Conservation (phyloP, 768 basidiomycete genomes). For the Suillus brevipes region DNA sequence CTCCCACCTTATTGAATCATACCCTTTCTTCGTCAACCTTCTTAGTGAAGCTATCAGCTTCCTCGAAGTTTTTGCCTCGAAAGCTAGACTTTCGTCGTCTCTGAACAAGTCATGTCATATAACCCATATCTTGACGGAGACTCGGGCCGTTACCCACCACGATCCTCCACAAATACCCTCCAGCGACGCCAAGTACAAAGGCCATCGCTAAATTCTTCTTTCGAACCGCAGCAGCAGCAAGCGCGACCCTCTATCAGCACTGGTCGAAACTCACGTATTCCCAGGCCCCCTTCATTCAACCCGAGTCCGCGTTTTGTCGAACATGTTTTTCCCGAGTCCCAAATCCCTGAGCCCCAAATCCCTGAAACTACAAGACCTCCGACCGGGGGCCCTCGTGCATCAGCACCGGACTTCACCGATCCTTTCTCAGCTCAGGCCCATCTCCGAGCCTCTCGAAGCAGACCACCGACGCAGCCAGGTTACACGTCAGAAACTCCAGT, state of each 20-base stretch:
- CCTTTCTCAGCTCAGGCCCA: conserved; percentile 1
- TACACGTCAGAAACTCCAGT: background rate
- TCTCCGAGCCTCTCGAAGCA: background rate
- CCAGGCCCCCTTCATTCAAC: background rate
- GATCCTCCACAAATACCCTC: background rate
- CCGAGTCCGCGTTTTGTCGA: background rate
- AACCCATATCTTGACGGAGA: background rate
- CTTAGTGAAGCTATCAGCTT: background rate
- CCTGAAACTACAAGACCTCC: background rate
- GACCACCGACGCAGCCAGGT: background rate
- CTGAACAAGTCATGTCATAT: background rate
- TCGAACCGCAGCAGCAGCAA: background rate
- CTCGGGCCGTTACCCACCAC: background rate
- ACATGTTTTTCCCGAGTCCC: background rate
- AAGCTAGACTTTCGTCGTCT: background rate
- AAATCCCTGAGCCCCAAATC: background rate
- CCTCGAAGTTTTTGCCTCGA: background rate
- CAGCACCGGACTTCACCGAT: background rate
- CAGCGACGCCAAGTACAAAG: conserved; percentile 1
- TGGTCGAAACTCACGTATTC: background rate
- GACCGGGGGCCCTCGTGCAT: background rate
- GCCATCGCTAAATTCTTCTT: background rate
- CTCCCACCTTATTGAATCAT: background rate
- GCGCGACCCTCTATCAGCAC: background rate
- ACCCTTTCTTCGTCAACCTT: background rate